A percentile compares a stretch with the other conserved stretches of the same genome.
Conservation (phyloP, 2,329 filamentous ascomycete genomes). For the Alternaria sp. region DNA sequence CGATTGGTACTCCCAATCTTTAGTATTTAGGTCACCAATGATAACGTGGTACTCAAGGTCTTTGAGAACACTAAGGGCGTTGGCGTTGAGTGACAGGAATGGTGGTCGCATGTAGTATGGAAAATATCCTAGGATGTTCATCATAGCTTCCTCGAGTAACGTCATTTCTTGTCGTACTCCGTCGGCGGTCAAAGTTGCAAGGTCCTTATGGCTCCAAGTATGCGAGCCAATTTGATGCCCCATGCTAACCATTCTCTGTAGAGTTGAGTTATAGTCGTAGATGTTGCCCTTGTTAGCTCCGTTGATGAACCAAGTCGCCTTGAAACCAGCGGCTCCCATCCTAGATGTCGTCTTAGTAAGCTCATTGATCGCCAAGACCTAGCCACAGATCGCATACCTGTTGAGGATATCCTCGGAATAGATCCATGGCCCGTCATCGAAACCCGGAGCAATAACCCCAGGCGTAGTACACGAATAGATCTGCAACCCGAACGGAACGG, state of each 20-base stretch:
- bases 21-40: conserved; percentile 65
- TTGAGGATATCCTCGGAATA: conserved; percentile 6
- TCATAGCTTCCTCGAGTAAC: conserved; percentile 60
- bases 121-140: conserved; percentile 60
- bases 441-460: conserved; percentile 7
- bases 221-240: conserved; percentile 11
- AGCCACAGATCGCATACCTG: neutral
- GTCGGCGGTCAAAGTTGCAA: conserved; percentile 50
- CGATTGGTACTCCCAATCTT: conserved; percentile 64
- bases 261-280: conserved; percentile 9
- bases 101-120: conserved; percentile 60
- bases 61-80: conserved; percentile 44
- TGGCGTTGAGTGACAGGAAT: conserved; percentile 46
- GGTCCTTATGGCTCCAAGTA: conserved; percentile 56
- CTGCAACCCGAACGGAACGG: conserved; percentile 6
- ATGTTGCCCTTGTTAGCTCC: conserved; percentile 4
- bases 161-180: conserved; percentile 55
- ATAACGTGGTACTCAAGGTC: conserved; percentile 64
- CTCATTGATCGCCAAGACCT: too few relatives aligned
- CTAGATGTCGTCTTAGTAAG: neutral
- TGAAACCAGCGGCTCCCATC: conserved; percentile 6
- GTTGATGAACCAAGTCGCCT: conserved; percentile 12
- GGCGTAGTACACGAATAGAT: conserved; percentile 7
- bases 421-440: conserved; percentile 9
- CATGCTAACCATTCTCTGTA: neutral